phyloP scores from a whole-genome alignment of 306 rosid species.

The Begonia peltatifolia region DNA sequence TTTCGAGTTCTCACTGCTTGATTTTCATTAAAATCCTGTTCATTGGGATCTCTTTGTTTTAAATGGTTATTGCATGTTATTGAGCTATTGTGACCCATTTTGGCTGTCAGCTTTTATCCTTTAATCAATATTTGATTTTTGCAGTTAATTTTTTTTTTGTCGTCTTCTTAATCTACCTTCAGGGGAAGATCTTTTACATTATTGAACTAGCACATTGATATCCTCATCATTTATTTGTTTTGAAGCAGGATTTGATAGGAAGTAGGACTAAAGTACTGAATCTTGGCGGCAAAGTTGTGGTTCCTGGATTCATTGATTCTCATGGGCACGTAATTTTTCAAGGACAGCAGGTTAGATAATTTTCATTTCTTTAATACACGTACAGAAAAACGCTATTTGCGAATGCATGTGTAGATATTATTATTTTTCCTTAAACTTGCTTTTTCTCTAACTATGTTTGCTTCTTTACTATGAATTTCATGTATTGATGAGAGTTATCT shows the following conservation, averaged over 20 bases:
- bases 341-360: slow-evolving; percentile 55
- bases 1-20: background rate
- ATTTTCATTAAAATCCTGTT: background rate
- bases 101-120: background rate
- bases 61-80: background rate
- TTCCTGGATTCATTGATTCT: slow-evolving; percentile 86
- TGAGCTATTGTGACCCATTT: background rate
- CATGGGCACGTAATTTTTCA: slow-evolving; percentile 58
- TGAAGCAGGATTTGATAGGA: slow-evolving; percentile 50
- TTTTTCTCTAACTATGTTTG: background rate
- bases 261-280: slow-evolving; percentile 44
- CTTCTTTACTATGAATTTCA: background rate
- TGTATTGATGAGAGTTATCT: background rate
- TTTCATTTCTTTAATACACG: background rate
- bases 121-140: background rate
- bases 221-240: background rate
- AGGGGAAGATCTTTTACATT: background rate
- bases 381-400: background rate
- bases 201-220: background rate
- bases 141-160: background rate
- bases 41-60: background rate
- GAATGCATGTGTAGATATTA: background rate
- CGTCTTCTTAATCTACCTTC: background rate
- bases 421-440: background rate
- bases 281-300: slow-evolving; percentile 61